Evolutionary conservation across 306 rosid genomes (phyloP).

Genomic region (Quercus berberidifolia): DNA sequence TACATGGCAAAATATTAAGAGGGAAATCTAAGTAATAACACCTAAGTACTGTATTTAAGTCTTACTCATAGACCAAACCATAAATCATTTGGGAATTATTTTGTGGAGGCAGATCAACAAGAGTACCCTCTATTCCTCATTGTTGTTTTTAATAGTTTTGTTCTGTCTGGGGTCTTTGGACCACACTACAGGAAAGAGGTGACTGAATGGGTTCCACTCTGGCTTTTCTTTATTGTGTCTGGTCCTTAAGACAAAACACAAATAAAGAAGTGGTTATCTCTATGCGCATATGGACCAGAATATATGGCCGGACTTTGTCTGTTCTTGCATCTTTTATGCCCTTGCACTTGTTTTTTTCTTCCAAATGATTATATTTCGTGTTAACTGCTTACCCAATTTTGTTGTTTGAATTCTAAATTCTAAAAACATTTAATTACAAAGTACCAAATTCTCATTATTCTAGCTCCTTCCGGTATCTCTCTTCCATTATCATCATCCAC

Average conservation of each 20-base stretch:
- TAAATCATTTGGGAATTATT: neutral
- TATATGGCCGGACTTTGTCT: constrained; percentile 11
- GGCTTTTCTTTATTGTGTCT: too few species aligned
- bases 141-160: neutral
- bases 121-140: neutral
- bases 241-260: too few species aligned
- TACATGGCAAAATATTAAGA: too few species aligned
- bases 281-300: neutral
- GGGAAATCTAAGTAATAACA: fast-evolving
- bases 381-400: neutral
- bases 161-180: neutral
- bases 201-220: too few species aligned
- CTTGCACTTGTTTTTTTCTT: neutral
- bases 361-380: neutral
- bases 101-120: neutral
- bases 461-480: neutral
- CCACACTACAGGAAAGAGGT: neutral
- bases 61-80: neutral
- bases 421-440: neutral
- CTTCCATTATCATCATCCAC: neutral
- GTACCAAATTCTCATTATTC: neutral
- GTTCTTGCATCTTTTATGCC: neutral
- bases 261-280: neutral
- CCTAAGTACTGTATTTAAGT: too few species aligned
- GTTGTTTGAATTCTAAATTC: neutral